phyloP scores from a whole-genome alignment of 805 yeast genomes.

The Teunomyces kruisii region DNA sequence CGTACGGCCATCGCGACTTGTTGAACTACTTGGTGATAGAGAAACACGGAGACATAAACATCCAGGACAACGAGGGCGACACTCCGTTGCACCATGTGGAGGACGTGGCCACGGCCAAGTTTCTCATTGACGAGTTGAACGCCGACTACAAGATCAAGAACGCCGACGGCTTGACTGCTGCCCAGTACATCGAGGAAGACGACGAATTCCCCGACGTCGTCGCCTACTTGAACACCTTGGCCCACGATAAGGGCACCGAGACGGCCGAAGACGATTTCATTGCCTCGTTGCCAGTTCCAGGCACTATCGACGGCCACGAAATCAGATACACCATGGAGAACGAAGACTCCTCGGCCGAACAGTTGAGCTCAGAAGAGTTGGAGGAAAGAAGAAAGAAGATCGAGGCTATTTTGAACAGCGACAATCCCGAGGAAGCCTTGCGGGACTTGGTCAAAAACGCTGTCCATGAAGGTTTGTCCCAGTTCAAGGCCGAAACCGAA shows the following conservation, averaged over 20 bases:
- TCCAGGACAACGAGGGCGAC: conserved; percentile 88
- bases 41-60: conserved; percentile 75
- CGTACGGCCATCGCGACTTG: conserved; percentile 79
- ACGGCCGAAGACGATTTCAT: conserved; percentile 15
- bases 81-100: conserved; percentile 94
- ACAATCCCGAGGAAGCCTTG: conserved; percentile 76
- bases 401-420: conserved; percentile 72
- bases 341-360: conserved; percentile 38
- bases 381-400: conserved; percentile 61
- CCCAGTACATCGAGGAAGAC: conserved; percentile 76
- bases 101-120: conserved; percentile 60
- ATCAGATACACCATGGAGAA: conserved; percentile 57
- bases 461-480: conserved; percentile 55
- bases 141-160: conserved; percentile 70
- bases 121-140: conserved; percentile 61
- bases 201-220: conserved; percentile 81
- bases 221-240: conserved; percentile 53
- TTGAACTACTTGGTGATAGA: conserved; percentile 51
- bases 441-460: conserved; percentile 66
- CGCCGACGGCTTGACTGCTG: conserved; percentile 72
- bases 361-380: conserved; percentile 41
- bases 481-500: conserved; percentile 20
- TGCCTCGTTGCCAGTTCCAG: conserved; percentile 35
- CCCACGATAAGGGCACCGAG: conserved; percentile 23
- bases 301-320: conserved; percentile 45